Evolutionary conservation across 306 rosid genomes (phyloP), one percentile per base, ranked within the genome.

Genomic region (Fagus crenata): DNA sequence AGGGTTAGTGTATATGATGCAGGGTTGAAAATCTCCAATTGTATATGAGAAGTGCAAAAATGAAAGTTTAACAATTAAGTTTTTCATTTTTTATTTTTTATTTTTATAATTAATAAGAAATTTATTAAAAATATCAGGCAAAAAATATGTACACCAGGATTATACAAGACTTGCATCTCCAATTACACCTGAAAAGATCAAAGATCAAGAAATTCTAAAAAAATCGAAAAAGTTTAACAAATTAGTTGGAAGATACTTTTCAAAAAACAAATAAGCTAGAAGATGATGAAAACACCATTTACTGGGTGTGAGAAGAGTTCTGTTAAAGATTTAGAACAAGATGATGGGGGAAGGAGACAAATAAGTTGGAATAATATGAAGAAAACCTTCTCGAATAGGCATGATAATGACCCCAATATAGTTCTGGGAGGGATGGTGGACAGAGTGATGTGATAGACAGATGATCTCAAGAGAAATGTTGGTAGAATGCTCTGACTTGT

Each of bases 1-100:
- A 95, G 88, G 98, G 98, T 92, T 63, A 59, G 86, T 75, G 73
- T 17, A 49, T 74, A 63, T 49, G 51, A 14, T 81, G 60, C 70
- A 53, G 59, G 71, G 61, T 54, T 39, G 43, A 17, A 65, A 63
- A 63, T 72, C 18, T 70, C 36, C 12, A 64, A 59, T 40, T 46
- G 65, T 28, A 55, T 43, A 70, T 43, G 31, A 80, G 53, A 72
- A 63, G 46, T 13, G 17, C 49, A 41, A 64, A 65, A 65, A 65
- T 65, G 8, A 32, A 7, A 39, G 15, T 65, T 65, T 5, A 65
- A 17, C 49, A 22, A 22, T 22, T 22, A 22, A 22, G 28, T 22
- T 22, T 22, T 22, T 22, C 28, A 22, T 22, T 22, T 22, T 22
- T 22, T 22, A 22, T 22, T 22, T 22, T 22, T 22, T 22, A 22